These are phyloP conservation scores for Tulasnella sp. DNA, from an alignment of 768 basidiomycete species.

Conservation along the genomic window DNA sequence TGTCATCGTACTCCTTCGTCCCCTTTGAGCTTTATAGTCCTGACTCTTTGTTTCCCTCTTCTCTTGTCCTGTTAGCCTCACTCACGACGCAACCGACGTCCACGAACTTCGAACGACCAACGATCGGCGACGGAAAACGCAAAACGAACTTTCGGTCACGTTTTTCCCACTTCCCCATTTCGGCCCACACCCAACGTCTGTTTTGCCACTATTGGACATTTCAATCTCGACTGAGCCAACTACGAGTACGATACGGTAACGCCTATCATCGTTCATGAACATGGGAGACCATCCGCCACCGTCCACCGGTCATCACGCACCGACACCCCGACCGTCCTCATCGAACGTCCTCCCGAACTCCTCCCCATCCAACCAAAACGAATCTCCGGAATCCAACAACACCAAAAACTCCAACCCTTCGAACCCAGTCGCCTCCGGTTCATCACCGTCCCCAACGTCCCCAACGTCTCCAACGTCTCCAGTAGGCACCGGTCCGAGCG, in stretches of 20 bases:
- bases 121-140: not conserved
- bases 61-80: not conserved
- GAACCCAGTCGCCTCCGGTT: not conserved
- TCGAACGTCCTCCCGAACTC: not conserved
- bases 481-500: not conserved
- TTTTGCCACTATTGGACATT: not conserved
- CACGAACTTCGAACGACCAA: not conserved
- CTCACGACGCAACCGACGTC: not conserved
- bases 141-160: not conserved
- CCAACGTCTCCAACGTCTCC: conserved; percentile 6
- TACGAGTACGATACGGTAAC: not conserved
- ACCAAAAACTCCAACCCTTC: not conserved
- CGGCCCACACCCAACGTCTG: not conserved
- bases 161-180: not conserved
- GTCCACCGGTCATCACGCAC: not conserved
- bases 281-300: not conserved
- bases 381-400: not conserved
- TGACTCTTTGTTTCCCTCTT: not conserved
- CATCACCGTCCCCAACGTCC: not conserved
- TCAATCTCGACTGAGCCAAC: not conserved
- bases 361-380: not conserved
- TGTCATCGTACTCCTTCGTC: not conserved
- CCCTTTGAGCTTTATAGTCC: not conserved
- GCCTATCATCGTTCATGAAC: not conserved
- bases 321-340: not conserved